A percentile compares a stretch with the other conserved stretches of the same genome.
Conservation (phyloP, 1,139 yeast species). For the Lodderomyces parapsilosis region DNA sequence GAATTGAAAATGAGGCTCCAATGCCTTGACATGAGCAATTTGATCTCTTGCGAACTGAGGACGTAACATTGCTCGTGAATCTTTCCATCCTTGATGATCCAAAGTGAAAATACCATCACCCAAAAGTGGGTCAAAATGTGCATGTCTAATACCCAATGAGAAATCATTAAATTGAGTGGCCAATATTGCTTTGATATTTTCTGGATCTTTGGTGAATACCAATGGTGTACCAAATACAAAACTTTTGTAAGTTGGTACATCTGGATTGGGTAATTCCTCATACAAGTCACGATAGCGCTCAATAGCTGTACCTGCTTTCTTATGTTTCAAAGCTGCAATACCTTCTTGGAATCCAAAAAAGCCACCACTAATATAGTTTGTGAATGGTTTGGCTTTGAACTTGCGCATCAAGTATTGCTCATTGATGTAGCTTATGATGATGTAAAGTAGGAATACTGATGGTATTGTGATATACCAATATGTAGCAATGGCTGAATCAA, state of each 20-base stretch:
- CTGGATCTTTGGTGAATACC: conserved; percentile 23
- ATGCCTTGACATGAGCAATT: conserved; percentile 43
- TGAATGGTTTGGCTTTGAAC: conserved; percentile 17
- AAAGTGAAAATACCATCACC: conserved; percentile 58
- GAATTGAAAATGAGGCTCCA: conserved; percentile 43
- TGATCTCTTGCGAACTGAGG: no score
- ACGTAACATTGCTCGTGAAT: no score
- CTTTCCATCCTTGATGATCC: conserved; percentile 51
- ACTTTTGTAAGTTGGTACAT: conserved; percentile 16
- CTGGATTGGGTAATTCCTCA: conserved; percentile 11
- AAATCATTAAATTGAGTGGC: conserved; percentile 48
- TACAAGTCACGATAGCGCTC: conserved; percentile 11
- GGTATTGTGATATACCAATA: conserved; percentile 7
- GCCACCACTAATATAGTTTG: conserved; percentile 16
- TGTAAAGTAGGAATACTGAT: conserved; percentile 4
- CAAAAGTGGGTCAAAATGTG: conserved; percentile 38
- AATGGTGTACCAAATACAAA: conserved; percentile 20
- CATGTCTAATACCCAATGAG: conserved; percentile 45
- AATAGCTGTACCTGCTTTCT: conserved; percentile 14
- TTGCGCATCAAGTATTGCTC: conserved; percentile 12
- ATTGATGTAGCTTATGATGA: conserved; percentile 1
- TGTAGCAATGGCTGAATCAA: conserved; percentile 4
- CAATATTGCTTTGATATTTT: conserved; percentile 33
- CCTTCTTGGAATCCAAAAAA: conserved; percentile 18
- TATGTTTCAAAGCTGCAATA: conserved; percentile 12